Evolutionary conservation across 352 stramenopile species (phyloP), one percentile per base, ranked within the genome.

Genomic region (Globisporangium canariense): DNA sequence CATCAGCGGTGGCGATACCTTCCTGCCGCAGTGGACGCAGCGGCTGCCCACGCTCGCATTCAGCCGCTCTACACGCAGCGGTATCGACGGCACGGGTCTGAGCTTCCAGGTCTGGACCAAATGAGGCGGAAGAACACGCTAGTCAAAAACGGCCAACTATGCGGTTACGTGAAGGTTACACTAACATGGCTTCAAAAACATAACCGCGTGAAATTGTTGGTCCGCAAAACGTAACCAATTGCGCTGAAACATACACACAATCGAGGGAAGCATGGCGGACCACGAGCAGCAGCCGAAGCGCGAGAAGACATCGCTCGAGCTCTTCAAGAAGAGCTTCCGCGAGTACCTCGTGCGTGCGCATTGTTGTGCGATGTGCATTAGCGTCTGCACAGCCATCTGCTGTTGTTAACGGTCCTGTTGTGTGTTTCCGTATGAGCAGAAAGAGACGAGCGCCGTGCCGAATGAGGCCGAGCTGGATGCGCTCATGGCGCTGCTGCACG

Each of bases 321-420:
- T 90, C 46, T 93, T 82, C 79, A 93, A 93, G 71, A 77, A 88
- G 62, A 91, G 82, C 66, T 93, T 95, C 74, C 82, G 80, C 67
- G 86, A 95, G 70, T 95, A 86, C 60, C 71, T 86, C 49, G 74
- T 84, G 52, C 62, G 75, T 66, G 22, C 18, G 30, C 38, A 2
- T 11, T 30, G 8, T 14, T 16, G 47, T 32, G 79, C 46, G 49
- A 55, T 22, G 30, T 58, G 3, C 41, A 20, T 36, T 36, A 8
- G 7, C 1, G 20, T 18, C 30, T 54, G 3, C n/a, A 41, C 28
- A 13, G 11, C 11, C 6, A 25, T 18, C 2, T 52, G 56, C 10
- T 20, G 10, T 13, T 22, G 11, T 9, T 41, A 25, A 32, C n/a
- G 20, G 6, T 28, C 25, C 25, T 20, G 14, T 16, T 14, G 10